phyloP scores from a whole-genome alignment of 2,329 filamentous ascomycete species.

The Aspergillus flavus region DNA sequence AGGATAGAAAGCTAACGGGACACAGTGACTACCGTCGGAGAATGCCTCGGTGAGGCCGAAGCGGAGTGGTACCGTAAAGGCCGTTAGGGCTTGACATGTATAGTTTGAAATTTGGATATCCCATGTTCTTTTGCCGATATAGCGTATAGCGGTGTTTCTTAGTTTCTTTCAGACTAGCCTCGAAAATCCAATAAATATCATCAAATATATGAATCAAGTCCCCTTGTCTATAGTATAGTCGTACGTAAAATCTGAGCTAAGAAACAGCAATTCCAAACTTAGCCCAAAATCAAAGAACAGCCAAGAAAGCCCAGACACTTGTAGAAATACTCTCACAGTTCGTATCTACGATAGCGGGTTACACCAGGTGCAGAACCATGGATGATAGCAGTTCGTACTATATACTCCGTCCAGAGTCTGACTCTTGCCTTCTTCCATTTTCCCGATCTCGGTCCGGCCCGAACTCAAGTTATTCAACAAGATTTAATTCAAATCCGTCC shows the following conservation, averaged over 20 bases:
- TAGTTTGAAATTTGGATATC: neutral
- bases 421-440: neutral
- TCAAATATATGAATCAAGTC: neutral
- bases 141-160: neutral
- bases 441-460: slow-evolving; percentile 4
- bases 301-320: neutral
- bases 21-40: slow-evolving; percentile 57
- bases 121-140: neutral
- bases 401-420: neutral
- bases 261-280: neutral
- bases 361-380: neutral
- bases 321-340: neutral
- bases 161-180: neutral
- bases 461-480: neutral
- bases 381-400: neutral
- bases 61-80: slow-evolving; percentile 54
- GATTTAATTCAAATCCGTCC: neutral
- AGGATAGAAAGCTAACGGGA: neutral
- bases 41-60: slow-evolving; percentile 58
- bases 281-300: neutral
- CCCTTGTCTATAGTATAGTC: neutral
- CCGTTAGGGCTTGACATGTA: neutral
- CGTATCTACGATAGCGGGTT: neutral
- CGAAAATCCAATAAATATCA: neutral
- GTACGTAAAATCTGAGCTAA: neutral